Conservation (phyloP, 164 flowering plant species). For the Nymphaea colorata region DNA sequence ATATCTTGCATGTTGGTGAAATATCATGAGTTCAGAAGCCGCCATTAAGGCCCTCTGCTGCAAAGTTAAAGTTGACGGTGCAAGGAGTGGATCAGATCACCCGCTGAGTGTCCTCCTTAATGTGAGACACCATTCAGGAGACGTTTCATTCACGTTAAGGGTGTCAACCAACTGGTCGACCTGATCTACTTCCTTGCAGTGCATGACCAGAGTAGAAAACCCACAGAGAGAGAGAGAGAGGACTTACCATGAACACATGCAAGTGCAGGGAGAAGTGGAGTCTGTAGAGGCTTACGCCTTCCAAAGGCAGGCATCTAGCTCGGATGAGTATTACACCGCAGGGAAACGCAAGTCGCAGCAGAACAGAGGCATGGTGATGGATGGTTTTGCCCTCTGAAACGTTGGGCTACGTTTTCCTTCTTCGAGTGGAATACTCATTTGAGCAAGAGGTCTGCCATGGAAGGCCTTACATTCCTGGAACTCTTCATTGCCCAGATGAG, state of each 20-base stretch:
- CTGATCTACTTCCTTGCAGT: too few relatives aligned
- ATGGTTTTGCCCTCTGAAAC: not conserved
- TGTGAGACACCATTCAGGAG: not conserved
- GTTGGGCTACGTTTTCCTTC: not conserved
- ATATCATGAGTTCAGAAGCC: too few relatives aligned
- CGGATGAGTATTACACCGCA: too few relatives aligned
- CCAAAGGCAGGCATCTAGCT: not conserved
- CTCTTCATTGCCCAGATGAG: not conserved
- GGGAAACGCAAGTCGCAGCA: not conserved
- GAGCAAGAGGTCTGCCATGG: slow-evolving; percentile 26
- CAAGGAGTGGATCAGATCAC: not conserved
- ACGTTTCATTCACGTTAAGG: too few relatives aligned
- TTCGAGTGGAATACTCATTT: slow-evolving; percentile 36
- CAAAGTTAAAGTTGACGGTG: not conserved
- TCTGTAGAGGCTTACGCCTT: too few relatives aligned
- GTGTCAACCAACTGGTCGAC: too few relatives aligned
- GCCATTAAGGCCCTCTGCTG: too few relatives aligned
- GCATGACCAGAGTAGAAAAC: not conserved
- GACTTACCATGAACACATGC: too few relatives aligned
- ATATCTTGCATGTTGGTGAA: too few relatives aligned
- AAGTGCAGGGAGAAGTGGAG: too few relatives aligned
- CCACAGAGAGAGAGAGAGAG: not conserved
- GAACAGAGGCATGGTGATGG: not conserved
- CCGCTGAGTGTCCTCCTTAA: not conserved
- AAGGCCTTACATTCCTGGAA: not conserved